Evolutionary conservation across 257 asterid species (phyloP).

Genomic region (Striga asiatica): DNA sequence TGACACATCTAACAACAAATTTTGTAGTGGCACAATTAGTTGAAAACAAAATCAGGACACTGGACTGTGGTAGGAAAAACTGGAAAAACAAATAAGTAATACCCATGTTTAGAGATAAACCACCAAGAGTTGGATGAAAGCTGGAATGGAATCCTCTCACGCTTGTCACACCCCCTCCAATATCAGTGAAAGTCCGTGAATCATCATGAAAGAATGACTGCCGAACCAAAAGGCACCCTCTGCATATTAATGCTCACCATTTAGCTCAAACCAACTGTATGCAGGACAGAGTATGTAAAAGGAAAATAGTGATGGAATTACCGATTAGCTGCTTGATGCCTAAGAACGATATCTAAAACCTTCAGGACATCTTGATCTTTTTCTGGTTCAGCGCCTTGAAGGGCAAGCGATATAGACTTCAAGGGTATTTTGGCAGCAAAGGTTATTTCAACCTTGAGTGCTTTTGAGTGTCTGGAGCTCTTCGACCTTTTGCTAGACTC

Average conservation of each 20-base stretch:
- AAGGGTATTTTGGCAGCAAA: slow-evolving; percentile 69
- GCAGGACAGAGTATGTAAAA: not conserved
- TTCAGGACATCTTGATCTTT: slow-evolving; percentile 56
- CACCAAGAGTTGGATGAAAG: slow-evolving; percentile 64
- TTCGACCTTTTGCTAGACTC: slow-evolving; percentile 56
- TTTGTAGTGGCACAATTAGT: slow-evolving; percentile 15
- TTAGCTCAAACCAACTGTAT: slow-evolving; percentile 16
- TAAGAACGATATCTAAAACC: slow-evolving; percentile 67
- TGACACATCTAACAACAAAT: slow-evolving; percentile 57
- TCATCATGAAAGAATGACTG: slow-evolving; percentile 83
- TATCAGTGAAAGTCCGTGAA: slow-evolving; percentile 49
- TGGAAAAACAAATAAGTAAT: slow-evolving; percentile 17
- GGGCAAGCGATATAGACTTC: slow-evolving; percentile 41
- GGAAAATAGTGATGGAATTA: slow-evolving; percentile 7
- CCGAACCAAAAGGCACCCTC: slow-evolving; percentile 77
- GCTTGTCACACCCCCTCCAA: slow-evolving; percentile 77
- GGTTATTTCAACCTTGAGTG: slow-evolving; percentile 54
- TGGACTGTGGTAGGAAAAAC: not conserved
- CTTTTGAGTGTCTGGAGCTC: slow-evolving; percentile 34
- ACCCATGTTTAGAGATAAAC: slow-evolving; percentile 85
- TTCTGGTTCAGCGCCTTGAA: slow-evolving; percentile 57
- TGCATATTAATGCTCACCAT: slow-evolving; percentile 33
- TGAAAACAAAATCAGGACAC: slow-evolving; percentile 2
- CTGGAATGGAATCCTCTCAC: slow-evolving; percentile 71
- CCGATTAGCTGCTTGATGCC: slow-evolving; percentile 92